Base-by-base conservation (phyloP, 805 yeast genomes). In the Hanseniaspora meyeri region DNA sequence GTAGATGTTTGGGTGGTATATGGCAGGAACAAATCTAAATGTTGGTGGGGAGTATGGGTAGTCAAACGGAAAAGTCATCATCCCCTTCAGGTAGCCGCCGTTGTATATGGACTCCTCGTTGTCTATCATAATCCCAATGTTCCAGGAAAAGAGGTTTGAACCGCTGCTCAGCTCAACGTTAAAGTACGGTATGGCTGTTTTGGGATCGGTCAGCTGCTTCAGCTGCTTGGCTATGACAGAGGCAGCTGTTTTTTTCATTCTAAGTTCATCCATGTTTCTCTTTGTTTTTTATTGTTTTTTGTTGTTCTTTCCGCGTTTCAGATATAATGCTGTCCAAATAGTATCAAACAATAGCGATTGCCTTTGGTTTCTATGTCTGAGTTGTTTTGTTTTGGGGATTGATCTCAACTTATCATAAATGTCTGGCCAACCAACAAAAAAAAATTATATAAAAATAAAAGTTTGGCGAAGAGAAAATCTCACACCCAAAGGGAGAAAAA, bases 1-100 rank as follows among this genome's bases (percentile, higher is more conserved):
- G 71, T 91, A 91, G 56, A 91, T 95, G 68, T 91, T 91, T 29
- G 97, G 97, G 66, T 91, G 97, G 72, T 82, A 90, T 62, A 91
- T 87, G 45, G 95, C 84, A 14, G 97, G 96, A 8, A 91, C 83
- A 74, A 91, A 91, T 63, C 95, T 76, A 73, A 89, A 91, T 39
- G 85, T 80, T 45, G 97, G 98, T 32, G 98, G 98, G 24, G 87
- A 74, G 66, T 80, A 91, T 3, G 97, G 98, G 71, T 83, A 91
- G 69, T 89, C 95, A 24, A 75, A 71, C 6, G 97, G 97, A 71
- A 91, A 91, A 62, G 83, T 78, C 95, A 91, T 87, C 67, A 87
- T 95, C 24, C 96, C 96, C 66, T 82, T 87, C 72, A 91, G 85
- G 70, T 86, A 91, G 14, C 97, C 97, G 47, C 97, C 97, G 65